Evolutionary conservation across 2,329 filamentous ascomycete genomes (phyloP), one percentile per base, ranked within the genome.

Genomic region (Colletotrichum costaricense): DNA sequence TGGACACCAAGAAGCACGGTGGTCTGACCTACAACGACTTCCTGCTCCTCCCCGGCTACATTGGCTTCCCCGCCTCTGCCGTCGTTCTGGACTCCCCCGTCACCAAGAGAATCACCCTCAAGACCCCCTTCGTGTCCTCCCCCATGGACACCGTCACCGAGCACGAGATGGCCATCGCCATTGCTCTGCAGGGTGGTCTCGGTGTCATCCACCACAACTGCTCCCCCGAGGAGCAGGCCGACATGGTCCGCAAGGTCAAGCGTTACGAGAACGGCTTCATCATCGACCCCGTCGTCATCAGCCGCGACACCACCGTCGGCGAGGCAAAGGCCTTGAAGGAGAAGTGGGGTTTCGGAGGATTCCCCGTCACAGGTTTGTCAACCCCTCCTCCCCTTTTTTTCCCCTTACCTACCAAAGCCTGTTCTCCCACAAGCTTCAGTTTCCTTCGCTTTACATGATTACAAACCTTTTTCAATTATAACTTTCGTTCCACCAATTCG

Each of bases 401-500:
- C 24, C 22, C 22, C 22, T 24, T 2, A 9, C 30, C 30, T 33
- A 33, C 7, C 42, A 49, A 22, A 49, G 19, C 38, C 38, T 42
- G 38, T 42, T 42, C 16, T 42, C 14, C 38, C 38, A 42, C 38
- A 7, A 14, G 16, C 38, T 42, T 42, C 14, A 42, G 5, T 42
- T 42, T 3, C 80, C 78, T 73, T 63, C 70, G 78, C 80, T 82
- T 86, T 86, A 49, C 81, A 85, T 95, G 94, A 98, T 98, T 97
- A 94, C 89, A 90, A 88, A 91, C 88, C 89, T 86, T 87, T 88
- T 90, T 88, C 86, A 86, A 87, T 91, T 91, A 93, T 98, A 98
- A 98, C 97, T 99, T 99, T 99, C 97, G 97, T 99, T 99, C 97
- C 96, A 96, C 97, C 95, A 94, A 90, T 97, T 93, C 91, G 93